A percentile compares a stretch with the other conserved stretches of the same genome.
phyloP scores from a whole-genome alignment of 108 stramenopile species.

The Pseudonitzschia pungens region DNA sequence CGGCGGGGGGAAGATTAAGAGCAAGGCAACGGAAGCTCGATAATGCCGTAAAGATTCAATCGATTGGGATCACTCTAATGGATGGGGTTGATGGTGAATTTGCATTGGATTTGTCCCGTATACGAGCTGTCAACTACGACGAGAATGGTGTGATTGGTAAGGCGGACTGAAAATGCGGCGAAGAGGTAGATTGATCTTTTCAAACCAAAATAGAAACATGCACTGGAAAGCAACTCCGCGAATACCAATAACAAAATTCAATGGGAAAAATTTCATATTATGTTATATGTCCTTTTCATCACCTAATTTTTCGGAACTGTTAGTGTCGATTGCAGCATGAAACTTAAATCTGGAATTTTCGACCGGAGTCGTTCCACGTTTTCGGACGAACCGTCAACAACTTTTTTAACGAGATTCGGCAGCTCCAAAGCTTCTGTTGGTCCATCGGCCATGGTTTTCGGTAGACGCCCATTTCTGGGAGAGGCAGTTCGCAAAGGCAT shows the following conservation, averaged over 20 bases:
- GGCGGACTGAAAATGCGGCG: conserved; percentile 11
- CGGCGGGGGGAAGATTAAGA: conserved; percentile 60
- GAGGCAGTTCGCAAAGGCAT: conserved; percentile 24
- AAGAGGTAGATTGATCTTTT: no score
- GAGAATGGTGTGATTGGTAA: conserved; percentile 41
- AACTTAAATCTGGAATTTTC: conserved; percentile 38
- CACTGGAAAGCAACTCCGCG: neutral
- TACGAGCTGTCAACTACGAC: conserved; percentile 73
- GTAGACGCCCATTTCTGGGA: neutral
- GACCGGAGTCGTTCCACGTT: neutral
- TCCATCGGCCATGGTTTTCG: neutral
- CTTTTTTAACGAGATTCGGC: neutral
- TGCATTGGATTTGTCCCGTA: conserved; percentile 69
- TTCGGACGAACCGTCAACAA: neutral
- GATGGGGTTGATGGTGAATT: conserved; percentile 81
- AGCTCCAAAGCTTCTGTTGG: neutral
- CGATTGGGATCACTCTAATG: conserved; percentile 80
- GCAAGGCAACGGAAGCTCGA: conserved; percentile 64
- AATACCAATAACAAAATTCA: neutral
- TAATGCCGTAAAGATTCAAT: conserved; percentile 58
- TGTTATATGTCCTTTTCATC: neutral
- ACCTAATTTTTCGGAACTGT: conserved; percentile 25
- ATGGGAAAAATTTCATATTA: neutral
- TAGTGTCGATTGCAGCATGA: conserved; percentile 38
- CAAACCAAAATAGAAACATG: no score